These are phyloP conservation scores for Paramecium tetraurelia DNA, from an alignment of 73 alveolate species.

Conservation along the genomic window DNA sequence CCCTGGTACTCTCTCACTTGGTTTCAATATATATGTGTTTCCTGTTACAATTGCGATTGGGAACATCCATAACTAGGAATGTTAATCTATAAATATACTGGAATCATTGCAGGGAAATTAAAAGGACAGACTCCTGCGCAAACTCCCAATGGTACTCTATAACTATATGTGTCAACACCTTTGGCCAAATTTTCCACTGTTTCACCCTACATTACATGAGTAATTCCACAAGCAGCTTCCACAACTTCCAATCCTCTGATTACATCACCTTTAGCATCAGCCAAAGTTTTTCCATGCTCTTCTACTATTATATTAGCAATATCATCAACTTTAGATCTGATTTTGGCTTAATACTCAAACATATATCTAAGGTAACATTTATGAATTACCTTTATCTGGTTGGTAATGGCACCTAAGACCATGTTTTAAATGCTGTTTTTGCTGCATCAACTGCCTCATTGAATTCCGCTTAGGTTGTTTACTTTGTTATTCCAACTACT, in stretches of 20 bases:
- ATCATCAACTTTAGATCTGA: constrained; percentile 69
- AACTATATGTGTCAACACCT: constrained; percentile 87
- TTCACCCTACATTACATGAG: constrained; percentile 76
- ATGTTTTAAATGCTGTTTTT: constrained; percentile 76
- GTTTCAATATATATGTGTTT: constrained; percentile 89
- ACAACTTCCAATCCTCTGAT: constrained; percentile 92
- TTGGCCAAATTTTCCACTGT: constrained; percentile 85
- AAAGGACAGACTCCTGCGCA: constrained; percentile 93
- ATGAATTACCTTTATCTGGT: constrained; percentile 46
- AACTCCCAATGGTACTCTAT: constrained; percentile 94
- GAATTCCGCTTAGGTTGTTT: constrained; percentile 78
- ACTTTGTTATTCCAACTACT: constrained; percentile 71
- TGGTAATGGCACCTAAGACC: constrained; percentile 79
- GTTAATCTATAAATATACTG: constrained; percentile 27
- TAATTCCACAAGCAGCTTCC: constrained; percentile 73
- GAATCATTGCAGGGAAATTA: constrained; percentile 97
- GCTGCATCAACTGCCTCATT: constrained; percentile 77
- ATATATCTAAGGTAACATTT: constrained; percentile 56
- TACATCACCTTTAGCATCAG: constrained; percentile 96
- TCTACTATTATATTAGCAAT: constrained; percentile 72
- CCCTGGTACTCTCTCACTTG: constrained; percentile 91
- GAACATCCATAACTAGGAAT: constrained; percentile 85
- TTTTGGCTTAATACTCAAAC: constrained; percentile 69
- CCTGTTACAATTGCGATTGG: constrained; percentile 92
- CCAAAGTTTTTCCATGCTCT: constrained; percentile 94